Base-by-base conservation (phyloP, 2,329 filamentous ascomycete genomes). In the Sarocladium strictum region DNA sequence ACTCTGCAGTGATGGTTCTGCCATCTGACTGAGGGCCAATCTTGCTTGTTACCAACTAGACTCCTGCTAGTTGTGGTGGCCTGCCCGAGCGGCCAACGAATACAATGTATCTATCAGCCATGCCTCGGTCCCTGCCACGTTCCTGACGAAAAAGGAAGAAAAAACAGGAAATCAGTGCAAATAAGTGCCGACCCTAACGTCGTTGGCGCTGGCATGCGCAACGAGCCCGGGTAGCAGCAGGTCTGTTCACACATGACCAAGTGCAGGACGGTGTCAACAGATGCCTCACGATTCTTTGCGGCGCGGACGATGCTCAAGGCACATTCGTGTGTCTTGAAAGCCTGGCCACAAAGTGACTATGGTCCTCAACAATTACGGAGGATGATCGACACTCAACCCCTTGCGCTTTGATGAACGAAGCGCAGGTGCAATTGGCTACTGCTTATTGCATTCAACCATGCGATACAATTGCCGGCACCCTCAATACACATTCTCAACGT, bases 31-130 rank as follows among this genome's bases (percentile, higher is more conserved):
- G 83, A 59, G 87, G 87, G 6, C 84, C 89, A 1, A 68, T 90
- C 32, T 78, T 90, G 7, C 79, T 89, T 19, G 84, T 89, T 9
- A 89, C 88, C 78, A 90, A 90, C 64, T 89, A 89, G 63, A 89
- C 85, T 0, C n/a, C n/a, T n/a, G n/a, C n/a, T n/a, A n/a, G n/a
- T n/a, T n/a, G n/a, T n/a, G n/a, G n/a, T n/a, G n/a, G n/a, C n/a
- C 75, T 81, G 41, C 84, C 81, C 27, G 74, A 79, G 63, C 67
- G 79, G 53, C 80, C 77, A 33, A 81, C 79, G 41, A 73, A 75
- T 15, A 88, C 84, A 62, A 70, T 80, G 33, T 88, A 3, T 84
- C 81, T 5, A 83, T 90, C 47, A 87, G 86, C 81, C 83, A 0
- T 85, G 82, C 3, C 67, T 90, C n/a, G 79, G 83, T 47, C 86